Percentiles rank a stretch among this genome's conserved stretches.
Evolutionary conservation across 108 stramenopile genomes (phyloP).

Genomic region (Cyclotella kingstonii): DNA sequence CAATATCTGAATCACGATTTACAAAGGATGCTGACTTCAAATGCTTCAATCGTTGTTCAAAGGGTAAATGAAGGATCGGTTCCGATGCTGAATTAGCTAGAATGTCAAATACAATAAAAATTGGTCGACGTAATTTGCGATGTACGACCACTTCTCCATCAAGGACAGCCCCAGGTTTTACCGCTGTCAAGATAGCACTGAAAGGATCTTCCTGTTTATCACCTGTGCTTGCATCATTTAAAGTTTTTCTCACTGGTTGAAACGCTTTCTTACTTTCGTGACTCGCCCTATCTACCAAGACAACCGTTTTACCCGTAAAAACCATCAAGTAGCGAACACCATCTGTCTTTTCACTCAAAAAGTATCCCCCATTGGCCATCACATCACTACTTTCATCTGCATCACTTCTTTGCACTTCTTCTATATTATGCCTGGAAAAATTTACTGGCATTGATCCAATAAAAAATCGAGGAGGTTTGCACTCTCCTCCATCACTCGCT

Average conservation of each 20-base stretch:
- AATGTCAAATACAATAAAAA: constrained; percentile 96
- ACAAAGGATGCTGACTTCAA: constrained; percentile 71
- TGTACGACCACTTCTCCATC: constrained; percentile 98
- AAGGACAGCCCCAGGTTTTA: constrained; percentile 86
- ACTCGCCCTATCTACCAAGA: constrained; percentile 86
- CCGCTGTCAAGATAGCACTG: constrained; percentile 38
- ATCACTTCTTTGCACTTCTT: constrained; percentile 75
- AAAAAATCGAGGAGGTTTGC: constrained; percentile 64
- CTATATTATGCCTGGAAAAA: constrained; percentile 91
- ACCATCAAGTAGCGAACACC: constrained; percentile 93
- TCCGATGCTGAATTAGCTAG: constrained; percentile 64
- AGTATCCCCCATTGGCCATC: constrained; percentile 58
- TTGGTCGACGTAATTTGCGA: constrained; percentile 68
- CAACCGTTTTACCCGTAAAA: constrained; percentile 83
- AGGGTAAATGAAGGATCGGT: constrained; percentile 79
- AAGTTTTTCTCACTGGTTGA: constrained; percentile 43
- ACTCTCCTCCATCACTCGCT: constrained; percentile 26
- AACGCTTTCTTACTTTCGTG: constrained; percentile 70
- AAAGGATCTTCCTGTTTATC: constrained; percentile 55
- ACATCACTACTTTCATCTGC: constrained; percentile 31
- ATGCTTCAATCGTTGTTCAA: constrained; percentile 77
- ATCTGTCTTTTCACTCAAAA: constrained; percentile 95
- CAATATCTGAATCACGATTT: constrained; percentile 49
- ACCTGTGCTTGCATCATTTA: not conserved
- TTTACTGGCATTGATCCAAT: constrained; percentile 95